Base-by-base conservation (phyloP, 2,329 filamentous ascomycete species). In the Nectriaceae sp. region DNA sequence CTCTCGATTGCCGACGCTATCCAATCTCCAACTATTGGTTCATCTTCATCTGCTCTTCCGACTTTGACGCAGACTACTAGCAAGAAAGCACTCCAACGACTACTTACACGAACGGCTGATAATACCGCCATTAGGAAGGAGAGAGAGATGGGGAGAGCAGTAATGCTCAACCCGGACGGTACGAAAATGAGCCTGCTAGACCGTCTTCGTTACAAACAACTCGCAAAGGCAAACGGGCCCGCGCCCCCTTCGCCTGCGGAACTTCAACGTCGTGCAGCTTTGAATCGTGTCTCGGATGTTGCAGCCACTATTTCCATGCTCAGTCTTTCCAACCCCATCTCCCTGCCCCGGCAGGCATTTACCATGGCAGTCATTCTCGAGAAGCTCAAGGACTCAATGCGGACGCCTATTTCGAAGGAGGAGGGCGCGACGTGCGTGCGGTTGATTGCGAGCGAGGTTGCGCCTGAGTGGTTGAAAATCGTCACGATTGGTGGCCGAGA, bases 141-240 rank as follows among this genome's bases (percentile, higher is more conserved):
- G n/a, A n/a, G n/a, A n/a, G n/a, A n/a, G n/a, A n/a, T n/a, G n/a
- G n/a, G n/a, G n/a, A n/a, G n/a, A n/a, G n/a, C n/a, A n/a, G n/a
- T n/a, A n/a, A n/a, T n/a, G n/a, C 55, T 70, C 31, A 78, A 76
- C 50, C 53, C 71, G 2, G 74, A 75, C 42, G 75, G 71, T 37
- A 67, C 69, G 39, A 76, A 84, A 70, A 84, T 87, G 73, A 83
- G 82, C 44, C 80, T 95, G 20, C 76, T 94, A 48, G 88, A 92
- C 66, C 85, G 88, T 41, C 81, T 95, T 54, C 85, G 87, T 54
- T 76, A 79, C 46, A 93, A 93, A 72, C 82, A 88, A 57, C 68
- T 78, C 56, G 75, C 80, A 65, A 78, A 79, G 57, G 67, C 74
- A 8, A 74, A 70, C 42, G 89, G 85, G 64, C 66, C 77, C 4